phyloP scores from a whole-genome alignment of 2,329 filamentous ascomycete species.

The Sclerotiophoma versabilis region DNA sequence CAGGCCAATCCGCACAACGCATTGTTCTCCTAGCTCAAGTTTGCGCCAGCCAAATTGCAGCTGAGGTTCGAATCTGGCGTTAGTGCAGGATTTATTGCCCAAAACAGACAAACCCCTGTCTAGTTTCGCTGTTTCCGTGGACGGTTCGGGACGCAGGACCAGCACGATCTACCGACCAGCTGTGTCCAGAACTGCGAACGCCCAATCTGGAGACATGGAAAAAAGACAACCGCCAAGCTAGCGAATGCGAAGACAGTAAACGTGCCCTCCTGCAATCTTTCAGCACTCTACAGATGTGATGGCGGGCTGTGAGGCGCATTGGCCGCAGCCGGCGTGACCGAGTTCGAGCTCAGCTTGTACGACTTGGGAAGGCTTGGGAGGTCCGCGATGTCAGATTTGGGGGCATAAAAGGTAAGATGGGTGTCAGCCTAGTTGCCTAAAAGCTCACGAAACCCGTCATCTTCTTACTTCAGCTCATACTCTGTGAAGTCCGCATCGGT shows the following conservation, averaged over 20 bases:
- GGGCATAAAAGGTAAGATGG: constrained; percentile 6
- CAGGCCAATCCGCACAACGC: constrained; percentile 9
- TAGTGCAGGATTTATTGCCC: background rate
- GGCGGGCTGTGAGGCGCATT: constrained; percentile 2
- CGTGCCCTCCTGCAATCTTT: background rate
- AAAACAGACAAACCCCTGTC: background rate
- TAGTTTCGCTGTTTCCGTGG: constrained; percentile 5
- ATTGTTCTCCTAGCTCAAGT: background rate
- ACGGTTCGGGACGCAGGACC: constrained; percentile 1
- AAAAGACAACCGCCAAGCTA: background rate
- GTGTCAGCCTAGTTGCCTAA: background rate
- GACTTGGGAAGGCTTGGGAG: background rate
- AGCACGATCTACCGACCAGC: constrained; percentile 1
- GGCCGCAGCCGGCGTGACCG: background rate
- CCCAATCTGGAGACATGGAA: constrained; percentile 4
- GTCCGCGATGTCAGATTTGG: constrained; percentile 4
- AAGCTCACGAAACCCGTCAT: background rate
- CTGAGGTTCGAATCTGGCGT: constrained; percentile 2
- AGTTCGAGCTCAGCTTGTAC: constrained; percentile 11
- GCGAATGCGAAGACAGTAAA: background rate
- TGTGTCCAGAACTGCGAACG: background rate
- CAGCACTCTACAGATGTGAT: background rate
- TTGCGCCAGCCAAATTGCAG: constrained; percentile 13
- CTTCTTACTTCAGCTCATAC: background rate
- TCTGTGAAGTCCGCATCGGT: background rate